Conservation (phyloP, 441 rosid genomes). For the Euphorbia corollata region DNA sequence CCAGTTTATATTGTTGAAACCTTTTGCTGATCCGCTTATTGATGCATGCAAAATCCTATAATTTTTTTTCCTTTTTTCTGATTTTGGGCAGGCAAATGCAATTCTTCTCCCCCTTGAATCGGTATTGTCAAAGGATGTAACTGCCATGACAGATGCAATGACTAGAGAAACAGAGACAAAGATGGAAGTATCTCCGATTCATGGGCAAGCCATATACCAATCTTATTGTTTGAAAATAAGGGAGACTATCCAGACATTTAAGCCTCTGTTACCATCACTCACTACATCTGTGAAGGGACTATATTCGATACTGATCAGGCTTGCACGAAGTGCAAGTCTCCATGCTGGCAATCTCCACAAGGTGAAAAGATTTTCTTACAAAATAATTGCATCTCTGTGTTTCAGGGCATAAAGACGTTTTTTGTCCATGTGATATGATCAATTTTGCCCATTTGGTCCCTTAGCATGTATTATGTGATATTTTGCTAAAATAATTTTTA, state of each 20-base stretch:
- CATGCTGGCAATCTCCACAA: slow-evolving; percentile 88
- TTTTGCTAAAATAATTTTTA: too few species aligned
- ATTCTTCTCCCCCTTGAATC: slow-evolving; percentile 78
- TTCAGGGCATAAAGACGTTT: too few species aligned
- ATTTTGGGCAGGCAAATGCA: slow-evolving; percentile 59
- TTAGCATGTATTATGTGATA: too few species aligned
- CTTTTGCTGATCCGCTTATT: slow-evolving; percentile 11
- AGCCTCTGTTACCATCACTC: slow-evolving; percentile 58
- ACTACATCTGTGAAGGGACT: slow-evolving; percentile 56
- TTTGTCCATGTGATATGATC: too few species aligned
- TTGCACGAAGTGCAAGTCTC: slow-evolving; percentile 82
- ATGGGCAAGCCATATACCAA: slow-evolving; percentile 91
- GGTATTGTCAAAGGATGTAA: slow-evolving; percentile 73
- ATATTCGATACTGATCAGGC: slow-evolving; percentile 56
- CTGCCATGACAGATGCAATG: slow-evolving; percentile 84
- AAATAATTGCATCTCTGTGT: background rate
- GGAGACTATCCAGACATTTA: slow-evolving; percentile 67
- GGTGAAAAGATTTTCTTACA: slow-evolving; percentile 29
- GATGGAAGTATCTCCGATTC: slow-evolving; percentile 75
- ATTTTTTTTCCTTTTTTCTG: slow-evolving; percentile 23
- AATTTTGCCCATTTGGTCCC: too few species aligned
- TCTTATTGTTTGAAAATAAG: slow-evolving; percentile 67
- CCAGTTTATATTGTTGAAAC: slow-evolving; percentile 8
- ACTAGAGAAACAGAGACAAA: slow-evolving; percentile 66
- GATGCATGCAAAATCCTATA: slow-evolving; percentile 16